Base-by-base conservation (phyloP, 768 basidiomycete species). In the Podaxis sp. region DNA sequence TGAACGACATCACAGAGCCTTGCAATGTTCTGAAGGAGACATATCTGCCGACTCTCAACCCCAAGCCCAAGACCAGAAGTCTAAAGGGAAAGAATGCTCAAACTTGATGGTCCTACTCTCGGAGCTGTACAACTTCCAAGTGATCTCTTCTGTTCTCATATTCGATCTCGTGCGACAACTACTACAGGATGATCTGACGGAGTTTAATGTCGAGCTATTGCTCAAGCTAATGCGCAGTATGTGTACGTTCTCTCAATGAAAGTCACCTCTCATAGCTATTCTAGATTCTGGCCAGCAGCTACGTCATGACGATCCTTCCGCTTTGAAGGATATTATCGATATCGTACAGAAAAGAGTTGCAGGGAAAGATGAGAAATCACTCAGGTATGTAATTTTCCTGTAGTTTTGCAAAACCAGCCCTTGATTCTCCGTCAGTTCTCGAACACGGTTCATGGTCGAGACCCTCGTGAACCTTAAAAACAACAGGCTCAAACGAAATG, bases 41-140 rank as follows among this genome's bases (percentile, higher is more conserved):
- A 38, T 60, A 25, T 50, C 64, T n/a, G 55, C 51, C 16, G 58
- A 58, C 25, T 28, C 62, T 13, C 55, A 55, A 18, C 38, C 64
- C 14, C 55, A 53, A 21, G 63, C 69, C 1, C 66, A 67, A 16
- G 68, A 68, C 16, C 62, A 68, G 7, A 77, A 78, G 21, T 76
- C 73, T 1, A 71, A 76, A 5, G 91, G 93, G 32, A 99, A 98
- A 74, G 93, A 96, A 69, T 87, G 87, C 64, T 86, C 90, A 9
- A 98, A 99, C 70, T 74, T 99, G 36, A 81, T 96, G 44, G 84
- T 92, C 1, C 82, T 98, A 23, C 74, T 98, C 21, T 91, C 93
- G 1, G 95, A 98, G 70, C 76, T 99, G 18, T 98, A 98, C 77
- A 98, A 98, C 70, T 95, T 98, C 69, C 91, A 94, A 74, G 92